phyloP scores from a whole-genome alignment of 2,329 filamentous ascomycete genomes.

The Xylariomycetidae sp. region DNA sequence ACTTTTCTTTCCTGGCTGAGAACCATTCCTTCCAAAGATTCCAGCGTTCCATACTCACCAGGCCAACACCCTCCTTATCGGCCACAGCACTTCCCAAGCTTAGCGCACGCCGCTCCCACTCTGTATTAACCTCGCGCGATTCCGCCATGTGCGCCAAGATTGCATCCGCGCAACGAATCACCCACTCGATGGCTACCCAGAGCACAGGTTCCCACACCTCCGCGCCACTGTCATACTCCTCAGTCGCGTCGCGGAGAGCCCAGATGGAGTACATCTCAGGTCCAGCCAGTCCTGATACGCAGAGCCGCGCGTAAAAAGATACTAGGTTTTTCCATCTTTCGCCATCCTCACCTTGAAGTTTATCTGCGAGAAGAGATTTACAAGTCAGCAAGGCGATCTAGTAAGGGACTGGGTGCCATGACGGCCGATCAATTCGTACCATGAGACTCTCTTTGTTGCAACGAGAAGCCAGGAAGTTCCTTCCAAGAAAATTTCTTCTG shows the following conservation, averaged over 20 bases:
- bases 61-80: slow-evolving; percentile 1
- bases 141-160: not conserved
- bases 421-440: too few relatives aligned
- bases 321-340: slow-evolving; percentile 1
- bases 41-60: slow-evolving; percentile 3
- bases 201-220: not conserved
- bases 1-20: not conserved
- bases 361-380: too few relatives aligned
- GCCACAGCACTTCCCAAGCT: not conserved
- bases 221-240: slow-evolving; percentile 1
- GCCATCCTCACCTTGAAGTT: too few relatives aligned
- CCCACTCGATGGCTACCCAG: slow-evolving; percentile 3
- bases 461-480: too few relatives aligned
- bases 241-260: not conserved
- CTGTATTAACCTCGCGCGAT: not conserved
- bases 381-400: too few relatives aligned
- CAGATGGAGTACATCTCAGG: not conserved
- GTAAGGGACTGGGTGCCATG: too few relatives aligned
- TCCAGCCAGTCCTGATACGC: not conserved
- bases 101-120: not conserved
- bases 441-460: too few relatives aligned
- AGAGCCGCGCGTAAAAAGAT: slow-evolving; percentile 1
- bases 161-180: slow-evolving; percentile 1
- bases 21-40: slow-evolving; percentile 4
- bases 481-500: too few relatives aligned